Evolutionary conservation across 805 yeast species (phyloP), one percentile per base, ranked within the genome.

Genomic region (Peterozyma xylosa): DNA sequence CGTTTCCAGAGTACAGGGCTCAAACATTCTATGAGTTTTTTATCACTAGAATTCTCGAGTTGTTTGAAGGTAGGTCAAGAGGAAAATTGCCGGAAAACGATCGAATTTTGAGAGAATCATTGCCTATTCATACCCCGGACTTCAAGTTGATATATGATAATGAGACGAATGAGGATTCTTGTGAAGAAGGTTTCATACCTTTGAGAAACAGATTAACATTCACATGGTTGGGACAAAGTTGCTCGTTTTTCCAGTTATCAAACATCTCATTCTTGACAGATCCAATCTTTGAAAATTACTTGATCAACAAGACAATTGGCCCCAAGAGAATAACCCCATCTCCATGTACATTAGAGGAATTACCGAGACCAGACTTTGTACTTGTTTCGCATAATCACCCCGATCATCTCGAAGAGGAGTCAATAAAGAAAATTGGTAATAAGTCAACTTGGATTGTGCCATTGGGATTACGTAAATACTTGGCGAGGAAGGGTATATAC

Each of bases 221-320:
- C 54, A 88, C 96, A 0, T 91, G 98, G 98, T 61, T 91, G 36
- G 98, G 98, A 3, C 98, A 91, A 59, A 83, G 93, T 45, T 89
- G 96, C 60, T 75, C 90, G 2, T 73, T 77, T 42, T 67, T 89
- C 3, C 88, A 86, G 54, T 60, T 88, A 2, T 73, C 83, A 4
- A 82, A 83, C 2, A 62, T 86, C n/a, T 84, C 81, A 47, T 70
- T 91, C 46, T 60, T 91, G 34, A 85, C 96, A 2, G 98, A 91
- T 59, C 98, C 98, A 1, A 64, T 89, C 30, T 82, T 91, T 53
- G 66, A 73, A 41, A 75, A 83, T 48, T 79, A 74, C 50, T 66
- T 91, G 32, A 73, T 91, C 32, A 71, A 72, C 45, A 70, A 76
- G 35, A 60, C 67, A 2, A 48, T 86, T 15, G 98, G 98, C 0